Conservation (phyloP, 805 yeast species). For the Sugiyamaella chiloensis region DNA sequence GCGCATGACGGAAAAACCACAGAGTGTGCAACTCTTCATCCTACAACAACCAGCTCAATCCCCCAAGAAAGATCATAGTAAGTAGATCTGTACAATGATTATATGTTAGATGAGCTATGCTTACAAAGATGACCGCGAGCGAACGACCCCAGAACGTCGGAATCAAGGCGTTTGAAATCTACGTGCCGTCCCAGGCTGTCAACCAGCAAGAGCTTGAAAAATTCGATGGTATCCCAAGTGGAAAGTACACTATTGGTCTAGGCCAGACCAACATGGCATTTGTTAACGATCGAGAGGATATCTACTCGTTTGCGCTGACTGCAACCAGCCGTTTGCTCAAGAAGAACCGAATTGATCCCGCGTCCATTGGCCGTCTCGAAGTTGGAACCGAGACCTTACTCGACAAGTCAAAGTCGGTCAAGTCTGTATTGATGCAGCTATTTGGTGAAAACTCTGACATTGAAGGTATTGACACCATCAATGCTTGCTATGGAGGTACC, state of each 20-base stretch:
- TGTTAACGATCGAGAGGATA: slow-evolving; percentile 96
- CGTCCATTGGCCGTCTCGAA: slow-evolving; percentile 86
- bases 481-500: slow-evolving; percentile 99
- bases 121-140: slow-evolving; percentile 13
- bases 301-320: slow-evolving; percentile 92
- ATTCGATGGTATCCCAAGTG: slow-evolving; percentile 81
- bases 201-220: slow-evolving; percentile 85
- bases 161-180: slow-evolving; percentile 92
- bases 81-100: neutral
- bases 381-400: slow-evolving; percentile 97
- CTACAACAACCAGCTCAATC: neutral
- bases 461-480: slow-evolving; percentile 93
- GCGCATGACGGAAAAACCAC: neutral
- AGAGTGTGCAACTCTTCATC: neutral
- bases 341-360: slow-evolving; percentile 79
- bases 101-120: neutral
- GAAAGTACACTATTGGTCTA: slow-evolving; percentile 96
- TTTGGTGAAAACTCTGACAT: slow-evolving; percentile 84
- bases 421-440: slow-evolving; percentile 91
- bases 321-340: slow-evolving; percentile 71
- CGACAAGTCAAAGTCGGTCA: slow-evolving; percentile 95
- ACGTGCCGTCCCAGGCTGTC: slow-evolving; percentile 66
- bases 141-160: slow-evolving; percentile 77
- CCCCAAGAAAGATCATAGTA: no score
- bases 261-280: slow-evolving; percentile 99